These are phyloP conservation scores for Cutaneotrichosporon arboriforme DNA, from an alignment of 1,284 basidiomycete species.

Conservation along the genomic window DNA sequence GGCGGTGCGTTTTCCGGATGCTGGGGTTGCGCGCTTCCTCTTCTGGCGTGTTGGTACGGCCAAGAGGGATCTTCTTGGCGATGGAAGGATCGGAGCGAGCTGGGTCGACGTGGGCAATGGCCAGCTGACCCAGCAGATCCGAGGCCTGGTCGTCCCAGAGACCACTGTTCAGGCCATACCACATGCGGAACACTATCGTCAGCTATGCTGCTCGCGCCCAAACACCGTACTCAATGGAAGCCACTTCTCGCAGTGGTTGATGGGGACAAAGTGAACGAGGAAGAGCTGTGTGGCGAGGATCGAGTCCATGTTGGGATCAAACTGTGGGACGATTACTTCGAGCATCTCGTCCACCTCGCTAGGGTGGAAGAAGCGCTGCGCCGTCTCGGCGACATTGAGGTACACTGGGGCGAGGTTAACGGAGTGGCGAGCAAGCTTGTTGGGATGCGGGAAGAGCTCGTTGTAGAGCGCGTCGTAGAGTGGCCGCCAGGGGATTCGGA, in stretches of 20 bases:
- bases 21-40: conserved; percentile 35
- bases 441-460: conserved; percentile 75
- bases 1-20: conserved; percentile 16
- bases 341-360: conserved; percentile 87
- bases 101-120: conserved; percentile 68
- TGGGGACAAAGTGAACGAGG: conserved; percentile 71
- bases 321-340: conserved; percentile 56
- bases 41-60: conserved; percentile 33
- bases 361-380: conserved; percentile 84
- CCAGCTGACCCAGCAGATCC: conserved; percentile 58
- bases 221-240: conserved; percentile 60
- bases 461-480: conserved; percentile 72
- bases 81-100: conserved; percentile 64
- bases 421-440: conserved; percentile 74
- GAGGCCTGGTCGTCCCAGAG: conserved; percentile 78
- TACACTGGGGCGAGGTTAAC: conserved; percentile 52
- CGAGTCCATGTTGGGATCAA: conserved; percentile 69
- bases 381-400: conserved; percentile 75
- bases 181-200: conserved; percentile 60
- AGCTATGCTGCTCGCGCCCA: not conserved
- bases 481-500: conserved; percentile 83
- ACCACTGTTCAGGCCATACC: conserved; percentile 78
- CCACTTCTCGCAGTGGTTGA: conserved; percentile 71
- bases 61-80: conserved; percentile 57
- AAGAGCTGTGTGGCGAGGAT: conserved; percentile 74